Evolutionary conservation across 805 yeast species (phyloP).

Genomic region (Scheffersomyces ergatensis): DNA sequence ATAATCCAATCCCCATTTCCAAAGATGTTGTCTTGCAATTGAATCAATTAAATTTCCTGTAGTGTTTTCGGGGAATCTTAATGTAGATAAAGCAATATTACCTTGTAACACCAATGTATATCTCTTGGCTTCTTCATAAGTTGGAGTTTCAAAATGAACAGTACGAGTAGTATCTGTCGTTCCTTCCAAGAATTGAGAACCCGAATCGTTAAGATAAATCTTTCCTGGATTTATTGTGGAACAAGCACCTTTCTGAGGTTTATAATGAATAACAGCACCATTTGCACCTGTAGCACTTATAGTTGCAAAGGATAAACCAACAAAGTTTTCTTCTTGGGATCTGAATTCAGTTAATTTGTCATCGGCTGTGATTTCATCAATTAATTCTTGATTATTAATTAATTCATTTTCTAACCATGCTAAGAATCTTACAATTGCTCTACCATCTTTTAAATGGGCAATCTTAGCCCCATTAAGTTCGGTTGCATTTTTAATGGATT

Average conservation of each 20-base stretch:
- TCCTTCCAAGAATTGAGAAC: slow-evolving; percentile 61
- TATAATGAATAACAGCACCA: slow-evolving; percentile 75
- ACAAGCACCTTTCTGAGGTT: slow-evolving; percentile 47
- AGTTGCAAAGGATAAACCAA: slow-evolving; percentile 70
- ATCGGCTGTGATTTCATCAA: slow-evolving; percentile 63
- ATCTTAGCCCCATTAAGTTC: slow-evolving; percentile 51
- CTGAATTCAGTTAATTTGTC: slow-evolving; percentile 40
- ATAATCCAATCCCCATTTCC: slow-evolving; percentile 58
- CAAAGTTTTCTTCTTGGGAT: slow-evolving; percentile 44
- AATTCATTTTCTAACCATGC: slow-evolving; percentile 61
- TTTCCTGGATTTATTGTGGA: slow-evolving; percentile 51
- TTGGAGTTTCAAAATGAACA: slow-evolving; percentile 50
- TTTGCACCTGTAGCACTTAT: slow-evolving; percentile 75
- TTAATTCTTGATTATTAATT: slow-evolving; percentile 30
- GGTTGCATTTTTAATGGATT: slow-evolving; percentile 47
- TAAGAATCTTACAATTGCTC: slow-evolving; percentile 51
- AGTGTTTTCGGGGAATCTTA: slow-evolving; percentile 54
- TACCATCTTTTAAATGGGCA: slow-evolving; percentile 59
- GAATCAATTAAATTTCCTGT: slow-evolving; percentile 55
- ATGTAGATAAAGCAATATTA: slow-evolving; percentile 45
- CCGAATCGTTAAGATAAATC: slow-evolving; percentile 56
- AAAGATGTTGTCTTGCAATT: slow-evolving; percentile 56
- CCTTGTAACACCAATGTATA: slow-evolving; percentile 62
- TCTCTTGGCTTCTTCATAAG: slow-evolving; percentile 42
- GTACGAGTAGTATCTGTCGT: slow-evolving; percentile 68